These are phyloP conservation scores for Populus simonii DNA, from an alignment of 345 rosid species.

Conservation along the genomic window DNA sequence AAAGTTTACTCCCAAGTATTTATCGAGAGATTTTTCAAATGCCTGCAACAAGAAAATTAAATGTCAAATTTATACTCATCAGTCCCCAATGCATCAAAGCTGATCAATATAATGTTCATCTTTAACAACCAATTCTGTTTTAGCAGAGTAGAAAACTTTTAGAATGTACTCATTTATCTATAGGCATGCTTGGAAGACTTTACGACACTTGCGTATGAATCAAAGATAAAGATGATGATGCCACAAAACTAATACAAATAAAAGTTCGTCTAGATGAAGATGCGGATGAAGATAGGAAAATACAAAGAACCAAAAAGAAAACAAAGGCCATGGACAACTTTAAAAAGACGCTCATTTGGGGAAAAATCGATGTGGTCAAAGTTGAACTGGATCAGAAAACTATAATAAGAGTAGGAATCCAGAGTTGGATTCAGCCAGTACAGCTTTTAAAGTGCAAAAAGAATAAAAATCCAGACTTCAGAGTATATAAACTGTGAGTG, in stretches of 20 bases:
- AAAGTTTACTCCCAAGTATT: slow-evolving; percentile 53
- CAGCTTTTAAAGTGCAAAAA: background rate
- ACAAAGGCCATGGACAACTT: slow-evolving; percentile 21
- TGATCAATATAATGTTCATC: slow-evolving; percentile 2
- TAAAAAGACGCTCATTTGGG: slow-evolving; percentile 19
- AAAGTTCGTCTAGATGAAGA: slow-evolving; percentile 8
- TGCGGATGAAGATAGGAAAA: slow-evolving; percentile 15
- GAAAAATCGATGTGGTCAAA: slow-evolving; percentile 16
- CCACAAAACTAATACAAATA: slow-evolving; percentile 12
- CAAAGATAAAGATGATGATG: slow-evolving; percentile 19
- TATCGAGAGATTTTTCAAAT: slow-evolving; percentile 58
- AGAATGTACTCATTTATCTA: slow-evolving; percentile 12
- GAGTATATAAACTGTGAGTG: background rate
- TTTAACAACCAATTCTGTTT: slow-evolving; percentile 9
- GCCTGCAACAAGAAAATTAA: slow-evolving; percentile 44
- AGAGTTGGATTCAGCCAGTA: background rate
- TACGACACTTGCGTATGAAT: slow-evolving; percentile 5
- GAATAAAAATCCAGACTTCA: background rate
- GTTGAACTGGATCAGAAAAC: slow-evolving; percentile 23
- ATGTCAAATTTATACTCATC: background rate
- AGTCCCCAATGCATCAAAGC: slow-evolving; percentile 8
- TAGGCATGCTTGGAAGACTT: slow-evolving; percentile 17
- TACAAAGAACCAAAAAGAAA: slow-evolving; percentile 26
- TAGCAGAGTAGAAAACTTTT: slow-evolving; percentile 7
- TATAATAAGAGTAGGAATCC: slow-evolving; percentile 4